Evolutionary conservation across 1,139 yeast species (phyloP).

Genomic region (Suhomyces wounanorum): DNA sequence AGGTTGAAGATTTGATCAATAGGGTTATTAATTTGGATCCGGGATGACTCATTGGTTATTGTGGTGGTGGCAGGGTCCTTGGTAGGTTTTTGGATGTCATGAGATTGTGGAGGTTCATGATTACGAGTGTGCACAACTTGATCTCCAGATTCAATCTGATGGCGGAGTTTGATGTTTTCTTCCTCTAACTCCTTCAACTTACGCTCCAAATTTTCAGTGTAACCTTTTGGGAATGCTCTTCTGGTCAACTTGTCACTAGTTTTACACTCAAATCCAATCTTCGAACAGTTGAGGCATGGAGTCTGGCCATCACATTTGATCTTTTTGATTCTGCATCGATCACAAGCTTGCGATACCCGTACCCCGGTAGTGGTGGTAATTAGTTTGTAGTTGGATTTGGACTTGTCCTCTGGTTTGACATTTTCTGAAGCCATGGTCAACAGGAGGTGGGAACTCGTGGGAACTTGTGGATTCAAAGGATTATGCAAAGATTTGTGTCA

Average conservation of each 20-base stretch:
- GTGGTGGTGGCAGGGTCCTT: slow-evolving; percentile 10
- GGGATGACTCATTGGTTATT: slow-evolving; percentile 16
- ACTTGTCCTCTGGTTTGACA: slow-evolving; percentile 13
- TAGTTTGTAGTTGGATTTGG: slow-evolving; percentile 34
- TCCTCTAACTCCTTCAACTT: slow-evolving; percentile 62
- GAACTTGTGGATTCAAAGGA: not conserved
- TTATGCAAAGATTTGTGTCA: not conserved
- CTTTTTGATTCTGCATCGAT: slow-evolving; percentile 73
- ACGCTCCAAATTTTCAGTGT: slow-evolving; percentile 70
- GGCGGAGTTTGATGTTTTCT: slow-evolving; percentile 48
- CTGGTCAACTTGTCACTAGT: slow-evolving; percentile 73
- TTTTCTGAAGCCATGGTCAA: slow-evolving; percentile 3
- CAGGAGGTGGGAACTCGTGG: not conserved
- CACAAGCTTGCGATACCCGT: slow-evolving; percentile 77
- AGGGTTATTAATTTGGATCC: slow-evolving; percentile 44
- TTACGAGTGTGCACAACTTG: not conserved
- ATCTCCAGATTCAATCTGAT: slow-evolving; percentile 12
- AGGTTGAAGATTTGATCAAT: slow-evolving; percentile 52
- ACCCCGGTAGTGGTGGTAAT: slow-evolving; percentile 44
- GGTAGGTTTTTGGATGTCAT: not conserved
- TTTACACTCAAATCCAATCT: slow-evolving; percentile 65
- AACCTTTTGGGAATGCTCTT: slow-evolving; percentile 56
- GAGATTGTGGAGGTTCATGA: not conserved
- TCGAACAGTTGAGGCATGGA: slow-evolving; percentile 69
- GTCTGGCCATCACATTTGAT: slow-evolving; percentile 73